phyloP scores from a whole-genome alignment of 2,329 filamentous ascomycete genomes.

The Neonectria ditissima region DNA sequence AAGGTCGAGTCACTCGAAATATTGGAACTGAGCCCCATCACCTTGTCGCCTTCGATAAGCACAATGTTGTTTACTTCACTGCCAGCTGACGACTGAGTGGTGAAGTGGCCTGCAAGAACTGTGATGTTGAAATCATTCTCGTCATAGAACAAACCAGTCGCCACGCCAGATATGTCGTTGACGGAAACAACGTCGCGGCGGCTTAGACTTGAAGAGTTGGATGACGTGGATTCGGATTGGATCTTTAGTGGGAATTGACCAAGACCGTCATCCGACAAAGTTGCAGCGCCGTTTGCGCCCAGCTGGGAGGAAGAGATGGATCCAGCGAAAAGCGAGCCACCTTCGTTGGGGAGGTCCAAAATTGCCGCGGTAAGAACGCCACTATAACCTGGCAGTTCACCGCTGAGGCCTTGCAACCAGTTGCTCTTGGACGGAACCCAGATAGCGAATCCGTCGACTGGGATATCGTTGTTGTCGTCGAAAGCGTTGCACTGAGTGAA shows the following conservation, averaged over 20 bases:
- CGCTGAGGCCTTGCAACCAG: constrained; percentile 86
- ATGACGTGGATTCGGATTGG: constrained; percentile 46
- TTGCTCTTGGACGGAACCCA: constrained; percentile 90
- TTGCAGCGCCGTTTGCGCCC: constrained; percentile 77
- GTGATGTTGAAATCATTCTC: constrained; percentile 81
- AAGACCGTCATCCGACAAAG: constrained; percentile 67
- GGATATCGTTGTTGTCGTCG: constrained; percentile 68
- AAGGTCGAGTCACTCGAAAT: constrained; percentile 81
- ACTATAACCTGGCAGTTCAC: constrained; percentile 72
- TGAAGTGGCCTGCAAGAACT: constrained; percentile 88
- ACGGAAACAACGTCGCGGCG: constrained; percentile 61
- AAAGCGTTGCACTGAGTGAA: constrained; percentile 82
- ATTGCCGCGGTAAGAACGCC: constrained; percentile 79
- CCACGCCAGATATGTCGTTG: constrained; percentile 72
- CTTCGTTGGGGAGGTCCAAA: constrained; percentile 71
- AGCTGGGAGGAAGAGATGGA: constrained; percentile 82
- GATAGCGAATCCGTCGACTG: constrained; percentile 82
- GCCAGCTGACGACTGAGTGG: constrained; percentile 74
- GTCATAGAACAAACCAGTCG: constrained; percentile 82
- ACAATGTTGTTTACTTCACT: constrained; percentile 82
- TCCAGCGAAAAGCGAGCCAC: constrained; percentile 82
- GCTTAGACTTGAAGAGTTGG: constrained; percentile 51
- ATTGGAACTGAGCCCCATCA: constrained; percentile 76
- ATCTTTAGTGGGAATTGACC: constrained; percentile 70
- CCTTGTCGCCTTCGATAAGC: constrained; percentile 82